Base-by-base conservation (phyloP, 2,329 filamentous ascomycete species). In the Xylaria polymorpha region DNA sequence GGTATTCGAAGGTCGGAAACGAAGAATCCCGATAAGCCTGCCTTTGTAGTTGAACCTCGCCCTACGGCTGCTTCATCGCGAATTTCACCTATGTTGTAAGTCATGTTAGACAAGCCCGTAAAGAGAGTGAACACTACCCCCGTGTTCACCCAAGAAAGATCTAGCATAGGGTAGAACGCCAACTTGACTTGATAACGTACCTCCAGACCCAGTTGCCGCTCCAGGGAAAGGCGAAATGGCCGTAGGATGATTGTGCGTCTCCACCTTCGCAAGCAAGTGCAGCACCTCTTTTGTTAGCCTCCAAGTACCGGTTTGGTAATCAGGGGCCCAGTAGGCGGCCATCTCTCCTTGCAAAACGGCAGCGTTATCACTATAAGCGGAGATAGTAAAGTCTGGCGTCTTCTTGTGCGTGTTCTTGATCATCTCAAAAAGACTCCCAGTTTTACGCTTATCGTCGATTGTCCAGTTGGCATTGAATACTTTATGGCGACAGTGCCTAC, bases 171-270 rank as follows among this genome's bases (percentile, higher is more conserved):
- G 7, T 37, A 32, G n/a, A 43, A n/a, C 20, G 12, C 4, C 3
- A 9, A 50, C 3, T 48, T 8, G 35, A 12, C 3, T 3, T 60
- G 5, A 25, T 20, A 43, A 70, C 68, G 18, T 68, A 75, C 96
- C 96, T 74, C 96, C 96, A 37, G 94, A 94, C 35, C 96, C 96
- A 46, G 96, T 99, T 8, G 96, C 96, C 10, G 96, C 96, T 77
- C 96, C 96, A 4, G 95, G 90, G 61, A 78, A 79, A 48, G 77
- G 76, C 0, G 94, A 97, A 62, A 99, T 97, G 9, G 95, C 95
- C 6, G 96, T 98, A 2, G 95, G 95, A 78, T 98, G 95, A 80
- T 98, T 98, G 83, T 98, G 95, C 1, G 96, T 98, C 83, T 99
- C 96, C 60, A 98, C 96, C 83, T 99, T 99, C 79, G 91, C 91